Evolutionary conservation across 345 rosid species (phyloP).

Genomic region (Bruguiera sexangula): DNA sequence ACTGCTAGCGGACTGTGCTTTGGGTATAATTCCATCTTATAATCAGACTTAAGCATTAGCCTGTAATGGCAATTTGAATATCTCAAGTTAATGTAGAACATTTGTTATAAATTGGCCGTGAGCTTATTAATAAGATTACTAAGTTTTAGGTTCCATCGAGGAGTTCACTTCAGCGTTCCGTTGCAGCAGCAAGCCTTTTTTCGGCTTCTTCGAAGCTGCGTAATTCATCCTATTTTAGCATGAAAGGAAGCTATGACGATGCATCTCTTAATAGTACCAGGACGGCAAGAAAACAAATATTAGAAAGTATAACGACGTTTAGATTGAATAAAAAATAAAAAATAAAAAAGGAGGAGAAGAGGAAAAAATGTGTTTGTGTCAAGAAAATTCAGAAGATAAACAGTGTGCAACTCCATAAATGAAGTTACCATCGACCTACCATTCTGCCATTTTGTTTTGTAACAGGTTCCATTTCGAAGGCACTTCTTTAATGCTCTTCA

Average conservation of each 20-base stretch:
- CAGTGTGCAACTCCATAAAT: background rate
- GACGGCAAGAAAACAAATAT: no score
- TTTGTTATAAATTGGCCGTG: background rate
- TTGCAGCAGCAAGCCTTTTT: constrained; percentile 50
- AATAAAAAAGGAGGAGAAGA: background rate
- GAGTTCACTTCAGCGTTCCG: background rate
- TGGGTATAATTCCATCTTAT: no score
- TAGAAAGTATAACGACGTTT: background rate
- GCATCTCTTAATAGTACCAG: background rate
- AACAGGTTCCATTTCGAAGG: constrained; percentile 18
- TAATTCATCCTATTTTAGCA: constrained; percentile 50
- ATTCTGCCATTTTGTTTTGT: constrained; percentile 18
- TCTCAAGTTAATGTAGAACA: no score
- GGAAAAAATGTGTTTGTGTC: background rate
- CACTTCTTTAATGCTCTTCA: constrained; percentile 27
- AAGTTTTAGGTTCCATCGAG: background rate
- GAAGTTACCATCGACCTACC: constrained; percentile 16
- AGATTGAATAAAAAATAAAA: background rate
- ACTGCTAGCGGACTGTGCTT: background rate
- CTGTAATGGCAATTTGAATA: no score
- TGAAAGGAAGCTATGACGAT: constrained; percentile 28
- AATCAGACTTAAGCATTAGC: no score
- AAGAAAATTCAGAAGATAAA: background rate
- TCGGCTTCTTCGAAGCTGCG: constrained; percentile 63
- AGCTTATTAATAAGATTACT: background rate